Evolutionary conservation across 306 rosid species (phyloP), one percentile per base, ranked within the genome.

Genomic region (Quercus parvula): DNA sequence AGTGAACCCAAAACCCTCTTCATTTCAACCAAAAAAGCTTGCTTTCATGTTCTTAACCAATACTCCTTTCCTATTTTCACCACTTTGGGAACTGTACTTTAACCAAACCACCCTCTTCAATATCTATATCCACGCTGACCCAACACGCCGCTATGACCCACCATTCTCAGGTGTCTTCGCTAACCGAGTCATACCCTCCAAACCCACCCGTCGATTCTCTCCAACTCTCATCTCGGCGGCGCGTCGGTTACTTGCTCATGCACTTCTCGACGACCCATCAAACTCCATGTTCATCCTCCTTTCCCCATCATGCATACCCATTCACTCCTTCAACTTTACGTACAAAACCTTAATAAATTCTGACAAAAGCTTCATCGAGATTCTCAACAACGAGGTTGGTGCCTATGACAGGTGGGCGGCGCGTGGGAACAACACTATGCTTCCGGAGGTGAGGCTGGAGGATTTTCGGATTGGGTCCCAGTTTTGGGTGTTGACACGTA

Each of bases 11-110:
- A 79, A 81, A 70, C 86, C 92, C 5, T 27, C 74, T 1, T 86
- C 83, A 4, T 49, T 3, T 0, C 67, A 54, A 15, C 79, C 88
- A 0, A 78, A 22, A n/a, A 90, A 90, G 24, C 49, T 91, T 15
- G 97, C 94, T 2, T 90, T 91, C 85, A 78, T 90, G 90, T 91
- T 91, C 75, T 81, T 91, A 52, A 94, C 97, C 24, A 88, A 81
- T 1, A 62, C 81, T 0, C 87, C 92, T 49, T 91, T 93, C 52
- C 94, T 92, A 5, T 87, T 90, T 11, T 90, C 97, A 0, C 92
- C 94, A 0, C 83, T 90, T 0, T 91, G 98, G 97, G 91, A 94
- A 38, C 56, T 82, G 1, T 91, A 78, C 75, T 91, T 91, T 77
- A 64, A 78, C 68, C 19, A 63, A 27, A 84, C 88, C 55, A 71